Evolutionary conservation across 2,329 filamentous ascomycete species (phyloP), one percentile per base, ranked within the genome.

Genomic region (Alternaria brassicicola): DNA sequence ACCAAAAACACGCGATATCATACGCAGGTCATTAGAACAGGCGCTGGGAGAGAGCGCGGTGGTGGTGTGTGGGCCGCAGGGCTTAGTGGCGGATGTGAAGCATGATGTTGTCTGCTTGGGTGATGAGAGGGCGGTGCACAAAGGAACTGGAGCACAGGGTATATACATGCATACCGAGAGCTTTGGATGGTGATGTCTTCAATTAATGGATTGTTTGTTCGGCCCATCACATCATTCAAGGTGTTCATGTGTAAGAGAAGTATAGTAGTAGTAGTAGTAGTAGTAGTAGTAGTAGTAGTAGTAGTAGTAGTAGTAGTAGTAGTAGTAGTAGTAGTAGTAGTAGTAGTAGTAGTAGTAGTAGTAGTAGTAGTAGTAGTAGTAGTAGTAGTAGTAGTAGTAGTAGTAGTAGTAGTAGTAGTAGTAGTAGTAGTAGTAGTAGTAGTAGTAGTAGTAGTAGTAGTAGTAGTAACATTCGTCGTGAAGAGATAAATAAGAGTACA

Each of bases 81-180:
- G 84, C 0, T 69, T 89, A 45, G 81, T 84, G 3, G 79, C 82
- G n/a, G 80, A 84, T 61, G 83, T 86, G 5, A 80, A 86, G 55
- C 81, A 79, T 13, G 81, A 78, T 54, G 85, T 86, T 1, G 85
- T 85, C 3, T 78, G 69, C 8, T 65, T 89, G 39, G 87, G 85
- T 63, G 86, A 90, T 70, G 87, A 89, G 73, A 79, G 87, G 28
- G 87, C 86, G 3, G 86, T 89, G 41, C 86, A 89, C 65, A 89
- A 89, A 71, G 87, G 87, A 2, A 89, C 85, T 0, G 86, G 86
- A 0, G 87, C 87, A 13, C 86, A 89, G 70, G 87, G 87, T 0
- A 84, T 89, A 26, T 87, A 83, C 69, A 70, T 88, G 30, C 85
- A 87, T 74, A 82, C 82, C 0, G 86, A 88, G 72, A 81, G 79